Evolutionary conservation across 805 yeast species (phyloP), one percentile per base, ranked within the genome.

Genomic region (Saccharomycopsis synnaedendra): DNA sequence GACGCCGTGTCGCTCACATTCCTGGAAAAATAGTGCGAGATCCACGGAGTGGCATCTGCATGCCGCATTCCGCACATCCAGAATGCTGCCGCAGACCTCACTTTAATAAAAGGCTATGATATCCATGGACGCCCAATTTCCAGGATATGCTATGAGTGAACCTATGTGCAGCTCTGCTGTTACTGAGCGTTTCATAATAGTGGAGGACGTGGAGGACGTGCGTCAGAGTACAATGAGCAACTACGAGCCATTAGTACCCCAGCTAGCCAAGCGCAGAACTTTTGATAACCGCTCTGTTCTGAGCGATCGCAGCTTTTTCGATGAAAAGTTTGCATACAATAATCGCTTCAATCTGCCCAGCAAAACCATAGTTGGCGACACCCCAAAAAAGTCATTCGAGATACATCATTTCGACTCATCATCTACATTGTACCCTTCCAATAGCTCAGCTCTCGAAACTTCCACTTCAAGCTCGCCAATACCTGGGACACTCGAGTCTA

Each of bases 131-230:
- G 19, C 19, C 19, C 19, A 19, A 19, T 19, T 19, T 19, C 19
- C 19, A 19, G 19, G 19, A 19, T 19, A 19, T 19, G 19, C 19
- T 19, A 19, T 19, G 19, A 19, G 19, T 19, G 19, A 19, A 19
- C 19, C 19, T 19, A 19, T 19, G 19, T 19, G 19, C 19, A 19
- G 19, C 19, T 19, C 19, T 19, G 19, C 19, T 19, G 19, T 19
- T 19, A 19, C 19, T 19, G 44, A 44, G 5, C 42, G 28, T 31
- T 42, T 42, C 36, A 34, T 46, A 27, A 46, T 46, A 42, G 27
- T 42, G 7, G 49, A 46, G 42, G 48, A 40, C 10, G 34, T 40
- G 4, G 48, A 32, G 33, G 48, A 42, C 9, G 48, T 40, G 8
- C 30, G 46, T 3, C 19, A n/a, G 47, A 34, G n/a, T 34, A 34